Evolutionary conservation across 306 rosid genomes (phyloP).

Genomic region (Lablab purpureus): DNA sequence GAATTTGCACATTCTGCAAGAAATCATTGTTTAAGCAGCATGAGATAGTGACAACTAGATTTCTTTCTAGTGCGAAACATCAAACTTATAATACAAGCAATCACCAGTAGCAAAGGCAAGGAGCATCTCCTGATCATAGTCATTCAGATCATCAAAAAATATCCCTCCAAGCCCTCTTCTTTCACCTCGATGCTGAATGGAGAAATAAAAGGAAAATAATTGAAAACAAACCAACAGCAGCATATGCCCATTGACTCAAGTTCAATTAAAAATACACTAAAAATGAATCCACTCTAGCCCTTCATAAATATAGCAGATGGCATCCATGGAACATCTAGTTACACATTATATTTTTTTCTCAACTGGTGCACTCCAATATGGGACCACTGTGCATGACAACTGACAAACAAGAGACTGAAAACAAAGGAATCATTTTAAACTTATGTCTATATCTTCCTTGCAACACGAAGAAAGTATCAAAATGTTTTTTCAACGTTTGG

Average conservation of each 20-base stretch:
- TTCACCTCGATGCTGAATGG: conserved; percentile 86
- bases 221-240: conserved; percentile 32
- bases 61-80: conserved; percentile 13
- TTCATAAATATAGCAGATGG: not conserved
- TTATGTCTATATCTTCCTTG: not conserved
- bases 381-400: not conserved
- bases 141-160: conserved; percentile 94
- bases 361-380: not conserved
- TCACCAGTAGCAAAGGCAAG: conserved; percentile 95
- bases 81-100: conserved; percentile 38
- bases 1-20: conserved; percentile 93
- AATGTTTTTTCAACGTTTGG: not conserved
- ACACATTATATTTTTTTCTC: not conserved
- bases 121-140: conserved; percentile 98
- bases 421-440: conserved; percentile 1
- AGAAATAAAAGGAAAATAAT: conserved; percentile 41
- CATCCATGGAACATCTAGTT: conserved; percentile 11
- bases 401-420: conserved; percentile 33
- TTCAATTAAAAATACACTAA: not conserved
- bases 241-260: not conserved
- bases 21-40: conserved; percentile 37
- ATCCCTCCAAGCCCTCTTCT: conserved; percentile 98
- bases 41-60: conserved; percentile 29
- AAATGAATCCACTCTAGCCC: conserved; percentile 16
- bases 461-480: not conserved